Evolutionary conservation across 768 basidiomycete genomes (phyloP).

Genomic region (Rhodotorula paludigena): DNA sequence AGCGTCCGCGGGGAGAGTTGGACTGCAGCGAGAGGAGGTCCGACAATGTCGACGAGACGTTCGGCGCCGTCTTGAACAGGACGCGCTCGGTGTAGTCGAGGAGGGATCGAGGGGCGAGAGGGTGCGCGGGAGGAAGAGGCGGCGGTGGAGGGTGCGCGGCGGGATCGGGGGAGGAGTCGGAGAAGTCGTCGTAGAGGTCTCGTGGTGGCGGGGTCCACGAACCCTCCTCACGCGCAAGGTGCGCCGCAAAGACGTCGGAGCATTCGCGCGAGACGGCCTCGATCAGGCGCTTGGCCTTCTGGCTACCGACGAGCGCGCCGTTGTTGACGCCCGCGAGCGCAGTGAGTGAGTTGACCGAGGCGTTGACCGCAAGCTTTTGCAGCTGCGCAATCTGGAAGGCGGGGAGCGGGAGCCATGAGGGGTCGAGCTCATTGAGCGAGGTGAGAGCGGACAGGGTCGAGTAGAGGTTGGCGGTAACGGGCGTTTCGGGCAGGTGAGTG

Average conservation of each 20-base stretch:
- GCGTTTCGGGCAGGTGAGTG: constrained; percentile 30
- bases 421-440: constrained; percentile 56
- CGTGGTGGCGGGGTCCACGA: constrained; percentile 18
- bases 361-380: constrained; percentile 74
- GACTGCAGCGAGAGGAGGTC: constrained; percentile 54
- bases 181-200: constrained; percentile 45
- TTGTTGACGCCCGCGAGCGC: constrained; percentile 74
- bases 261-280: constrained; percentile 67
- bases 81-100: constrained; percentile 59
- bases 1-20: background rate
- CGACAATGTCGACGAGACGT: constrained; percentile 73
- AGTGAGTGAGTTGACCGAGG: constrained; percentile 78
- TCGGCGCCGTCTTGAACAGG: constrained; percentile 57
- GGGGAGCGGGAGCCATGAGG: constrained; percentile 62
- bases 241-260: constrained; percentile 55
- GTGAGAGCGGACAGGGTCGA: constrained; percentile 64
- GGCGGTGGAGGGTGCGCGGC: constrained; percentile 45
- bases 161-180: constrained; percentile 39
- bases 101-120: constrained; percentile 53
- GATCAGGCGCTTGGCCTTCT: constrained; percentile 53
- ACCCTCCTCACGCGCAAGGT: constrained; percentile 42
- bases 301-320: constrained; percentile 61
- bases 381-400: constrained; percentile 66
- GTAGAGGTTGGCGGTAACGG: constrained; percentile 53
- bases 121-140: constrained; percentile 50